These are phyloP conservation scores for Osmanthus fragrans DNA, from an alignment of 257 asterid genomes.

Conservation along the genomic window DNA sequence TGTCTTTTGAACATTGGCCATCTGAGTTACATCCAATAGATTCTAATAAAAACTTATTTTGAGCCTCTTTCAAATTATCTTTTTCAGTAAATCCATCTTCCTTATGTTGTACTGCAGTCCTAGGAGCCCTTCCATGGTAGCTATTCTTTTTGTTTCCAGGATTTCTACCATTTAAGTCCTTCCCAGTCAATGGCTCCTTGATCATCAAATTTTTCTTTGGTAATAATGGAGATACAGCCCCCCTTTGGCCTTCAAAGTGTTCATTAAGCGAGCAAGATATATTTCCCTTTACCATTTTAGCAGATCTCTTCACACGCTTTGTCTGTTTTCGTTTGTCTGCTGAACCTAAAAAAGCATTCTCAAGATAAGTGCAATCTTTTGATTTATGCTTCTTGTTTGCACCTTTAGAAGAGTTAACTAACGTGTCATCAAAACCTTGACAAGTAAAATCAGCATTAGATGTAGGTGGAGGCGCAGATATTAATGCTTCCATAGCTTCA, in stretches of 20 bases:
- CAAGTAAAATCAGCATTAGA: conserved; percentile 28
- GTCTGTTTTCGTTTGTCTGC: conserved; percentile 37
- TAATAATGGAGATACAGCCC: conserved; percentile 14
- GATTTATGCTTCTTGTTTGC: conserved; percentile 22
- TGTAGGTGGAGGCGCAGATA: conserved; percentile 41
- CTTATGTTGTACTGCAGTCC: conserved; percentile 23
- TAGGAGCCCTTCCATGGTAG: conserved; percentile 21
- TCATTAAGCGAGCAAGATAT: conserved; percentile 15
- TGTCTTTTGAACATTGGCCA: conserved; percentile 14
- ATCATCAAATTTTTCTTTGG: conserved; percentile 18
- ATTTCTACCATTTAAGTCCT: conserved; percentile 10
- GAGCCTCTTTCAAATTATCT: conserved; percentile 19
- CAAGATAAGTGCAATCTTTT: conserved; percentile 14
- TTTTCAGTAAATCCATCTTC: conserved; percentile 23
- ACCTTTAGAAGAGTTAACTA: conserved; percentile 19
- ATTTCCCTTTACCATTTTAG: conserved; percentile 21
- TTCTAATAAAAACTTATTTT: conserved; percentile 20
- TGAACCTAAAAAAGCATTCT: conserved; percentile 40
- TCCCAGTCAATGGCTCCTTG: conserved; percentile 28
- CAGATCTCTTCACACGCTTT: conserved; percentile 31
- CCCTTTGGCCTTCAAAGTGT: conserved; percentile 22
- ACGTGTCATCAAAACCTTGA: conserved; percentile 33
- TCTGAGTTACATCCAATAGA: conserved; percentile 13
- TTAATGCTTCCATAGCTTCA: conserved; percentile 85
- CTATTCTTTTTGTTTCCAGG: conserved; percentile 21